phyloP scores from a whole-genome alignment of 2,329 filamentous ascomycete genomes.

The Phaeosphaeriaceae sp. region DNA sequence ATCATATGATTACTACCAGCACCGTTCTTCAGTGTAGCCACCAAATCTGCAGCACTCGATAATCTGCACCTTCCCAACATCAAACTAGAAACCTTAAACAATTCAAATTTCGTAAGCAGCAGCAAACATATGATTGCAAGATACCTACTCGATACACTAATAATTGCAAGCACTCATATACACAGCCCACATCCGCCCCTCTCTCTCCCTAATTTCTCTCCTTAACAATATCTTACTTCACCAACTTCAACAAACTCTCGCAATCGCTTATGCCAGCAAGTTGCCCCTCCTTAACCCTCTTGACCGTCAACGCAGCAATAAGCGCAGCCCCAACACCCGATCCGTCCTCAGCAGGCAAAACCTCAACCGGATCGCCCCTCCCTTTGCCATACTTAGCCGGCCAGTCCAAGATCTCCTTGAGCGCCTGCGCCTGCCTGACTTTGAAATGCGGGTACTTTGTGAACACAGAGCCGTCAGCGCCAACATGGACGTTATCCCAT shows the following conservation, averaged over 20 bases:
- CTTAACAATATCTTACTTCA: too few relatives aligned
- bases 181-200: neutral
- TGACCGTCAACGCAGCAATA: slow-evolving; percentile 77
- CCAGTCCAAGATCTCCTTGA: slow-evolving; percentile 97
- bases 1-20: too few relatives aligned
- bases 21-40: too few relatives aligned
- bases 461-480: slow-evolving; percentile 96
- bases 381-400: slow-evolving; percentile 74
- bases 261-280: slow-evolving; percentile 63
- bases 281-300: slow-evolving; percentile 66
- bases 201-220: too few relatives aligned
- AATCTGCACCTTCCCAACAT: too few relatives aligned
- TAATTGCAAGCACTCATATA: too few relatives aligned
- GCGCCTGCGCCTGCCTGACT: slow-evolving; percentile 82
- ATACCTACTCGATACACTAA: too few relatives aligned
- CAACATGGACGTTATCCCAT: slow-evolving; percentile 87
- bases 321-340: slow-evolving; percentile 96
- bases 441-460: slow-evolving; percentile 99
- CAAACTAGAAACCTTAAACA: too few relatives aligned
- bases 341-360: slow-evolving; percentile 91
- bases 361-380: slow-evolving; percentile 73
- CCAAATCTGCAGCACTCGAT: too few relatives aligned
- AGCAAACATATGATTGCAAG: too few relatives aligned
- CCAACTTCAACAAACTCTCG: slow-evolving; percentile 50
- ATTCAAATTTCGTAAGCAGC: too few relatives aligned